A percentile compares a stretch with the other conserved stretches of the same genome.
Evolutionary conservation across 2,329 filamentous ascomycete species (phyloP).

Genomic region (Alternaria triticimaculans): DNA sequence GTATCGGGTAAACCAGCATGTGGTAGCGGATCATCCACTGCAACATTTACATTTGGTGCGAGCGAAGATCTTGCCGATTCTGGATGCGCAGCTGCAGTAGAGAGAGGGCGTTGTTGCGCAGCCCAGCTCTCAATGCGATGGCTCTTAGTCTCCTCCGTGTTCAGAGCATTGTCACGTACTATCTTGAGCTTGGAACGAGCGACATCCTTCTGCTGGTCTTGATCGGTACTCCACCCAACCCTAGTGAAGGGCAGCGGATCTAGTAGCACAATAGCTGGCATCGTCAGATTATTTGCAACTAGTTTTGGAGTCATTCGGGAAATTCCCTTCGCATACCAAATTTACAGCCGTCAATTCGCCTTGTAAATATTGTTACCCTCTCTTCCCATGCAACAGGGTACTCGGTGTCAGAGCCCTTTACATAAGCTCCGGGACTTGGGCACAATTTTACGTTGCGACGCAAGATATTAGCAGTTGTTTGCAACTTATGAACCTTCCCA

Average conservation of each 20-base stretch:
- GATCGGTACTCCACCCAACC: not conserved
- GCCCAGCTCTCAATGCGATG: not conserved
- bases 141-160: not conserved
- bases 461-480: not conserved
- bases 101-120: not conserved
- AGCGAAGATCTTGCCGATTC: not conserved
- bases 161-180: not conserved
- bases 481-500: not conserved
- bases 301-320: not conserved
- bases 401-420: not conserved
- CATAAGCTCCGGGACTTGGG: not conserved
- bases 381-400: not conserved
- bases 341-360: not conserved
- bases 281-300: not conserved
- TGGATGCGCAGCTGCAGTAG: not conserved
- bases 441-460: not conserved
- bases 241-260: not conserved
- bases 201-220: not conserved
- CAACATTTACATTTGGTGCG: not conserved
- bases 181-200: not conserved
- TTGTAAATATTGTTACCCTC: not conserved
- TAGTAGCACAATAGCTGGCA: not conserved
- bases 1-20: not conserved
- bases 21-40: not conserved
- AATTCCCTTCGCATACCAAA: not conserved